Conservation (phyloP, 2,329 filamentous ascomycete genomes). For the Fusarium denticulatum region DNA sequence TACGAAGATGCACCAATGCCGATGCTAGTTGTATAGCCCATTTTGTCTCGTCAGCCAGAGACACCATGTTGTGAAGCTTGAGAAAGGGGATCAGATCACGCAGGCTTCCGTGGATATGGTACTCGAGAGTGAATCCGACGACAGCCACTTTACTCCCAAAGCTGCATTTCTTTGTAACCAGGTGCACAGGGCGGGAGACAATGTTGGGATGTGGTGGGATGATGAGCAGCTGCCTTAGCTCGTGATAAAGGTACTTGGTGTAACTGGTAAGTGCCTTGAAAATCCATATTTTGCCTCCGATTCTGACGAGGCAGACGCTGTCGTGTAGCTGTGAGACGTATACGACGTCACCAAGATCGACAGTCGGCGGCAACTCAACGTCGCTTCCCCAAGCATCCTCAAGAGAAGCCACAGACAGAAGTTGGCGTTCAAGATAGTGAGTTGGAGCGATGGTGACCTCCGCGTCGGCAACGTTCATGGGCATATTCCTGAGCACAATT, state of each 20-base stretch:
- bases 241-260: slow-evolving; percentile 70
- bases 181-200: slow-evolving; percentile 60
- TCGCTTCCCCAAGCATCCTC: slow-evolving; percentile 55
- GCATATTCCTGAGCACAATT: slow-evolving; percentile 63
- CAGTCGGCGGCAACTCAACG: slow-evolving; percentile 54
- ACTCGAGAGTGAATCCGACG: slow-evolving; percentile 66
- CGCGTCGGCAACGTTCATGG: slow-evolving; percentile 57
- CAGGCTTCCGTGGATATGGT: slow-evolving; percentile 63
- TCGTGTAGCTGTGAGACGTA: slow-evolving; percentile 66
- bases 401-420: slow-evolving; percentile 57
- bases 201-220: slow-evolving; percentile 64
- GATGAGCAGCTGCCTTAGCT: slow-evolving; percentile 64
- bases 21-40: slow-evolving; percentile 65
- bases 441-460: slow-evolving; percentile 59
- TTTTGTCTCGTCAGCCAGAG: slow-evolving; percentile 56
- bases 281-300: slow-evolving; percentile 56
- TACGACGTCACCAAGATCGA: slow-evolving; percentile 62
- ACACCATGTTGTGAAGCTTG: slow-evolving; percentile 57
- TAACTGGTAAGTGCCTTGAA: slow-evolving; percentile 68
- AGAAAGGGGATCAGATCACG: slow-evolving; percentile 65
- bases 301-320: slow-evolving; percentile 65
- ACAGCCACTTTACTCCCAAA: slow-evolving; percentile 67
- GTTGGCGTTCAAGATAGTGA: slow-evolving; percentile 63
- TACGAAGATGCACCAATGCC: slow-evolving; percentile 61
- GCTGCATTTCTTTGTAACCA: slow-evolving; percentile 64